Conservation (phyloP, 306 rosid genomes). For the Sesbania bispinosa region DNA sequence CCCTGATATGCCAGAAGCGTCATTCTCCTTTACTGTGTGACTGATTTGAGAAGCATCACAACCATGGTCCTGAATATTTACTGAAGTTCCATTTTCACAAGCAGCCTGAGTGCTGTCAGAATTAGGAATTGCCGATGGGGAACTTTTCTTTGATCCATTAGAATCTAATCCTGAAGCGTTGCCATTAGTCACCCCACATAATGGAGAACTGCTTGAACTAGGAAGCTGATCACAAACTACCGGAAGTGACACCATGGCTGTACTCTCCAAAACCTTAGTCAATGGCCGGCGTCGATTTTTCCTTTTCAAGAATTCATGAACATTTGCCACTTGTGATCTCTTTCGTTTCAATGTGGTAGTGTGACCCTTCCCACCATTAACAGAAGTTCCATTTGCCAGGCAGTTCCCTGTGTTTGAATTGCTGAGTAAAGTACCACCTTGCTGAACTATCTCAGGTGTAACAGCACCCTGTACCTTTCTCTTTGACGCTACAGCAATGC, state of each 20-base stretch:
- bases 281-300: constrained; percentile 61
- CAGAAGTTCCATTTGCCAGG: constrained; percentile 44
- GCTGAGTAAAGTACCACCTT: constrained; percentile 37
- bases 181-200: constrained; percentile 38
- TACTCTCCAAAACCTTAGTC: constrained; percentile 72
- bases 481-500: constrained; percentile 48
- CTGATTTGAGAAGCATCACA: constrained; percentile 32
- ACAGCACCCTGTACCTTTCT: constrained; percentile 39
- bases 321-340: constrained; percentile 58
- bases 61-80: constrained; percentile 34
- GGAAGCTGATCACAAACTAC: constrained; percentile 50
- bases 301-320: constrained; percentile 54
- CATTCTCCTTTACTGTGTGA: constrained; percentile 44
- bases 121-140: constrained; percentile 14
- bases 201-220: constrained; percentile 41
- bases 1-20: constrained; percentile 34
- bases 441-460: constrained; percentile 45
- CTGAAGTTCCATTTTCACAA: constrained; percentile 44
- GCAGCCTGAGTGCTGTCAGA: constrained; percentile 38
- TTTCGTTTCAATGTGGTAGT: constrained; percentile 45
- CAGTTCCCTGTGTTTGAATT: constrained; percentile 39
- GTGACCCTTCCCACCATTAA: constrained; percentile 44
- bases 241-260: constrained; percentile 68
- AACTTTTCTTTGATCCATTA: constrained; percentile 39
- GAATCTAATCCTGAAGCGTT: constrained; percentile 40